Evolutionary conservation across 805 yeast species (phyloP), one percentile per base, ranked within the genome.

Genomic region (Saturnispora quitensis): DNA sequence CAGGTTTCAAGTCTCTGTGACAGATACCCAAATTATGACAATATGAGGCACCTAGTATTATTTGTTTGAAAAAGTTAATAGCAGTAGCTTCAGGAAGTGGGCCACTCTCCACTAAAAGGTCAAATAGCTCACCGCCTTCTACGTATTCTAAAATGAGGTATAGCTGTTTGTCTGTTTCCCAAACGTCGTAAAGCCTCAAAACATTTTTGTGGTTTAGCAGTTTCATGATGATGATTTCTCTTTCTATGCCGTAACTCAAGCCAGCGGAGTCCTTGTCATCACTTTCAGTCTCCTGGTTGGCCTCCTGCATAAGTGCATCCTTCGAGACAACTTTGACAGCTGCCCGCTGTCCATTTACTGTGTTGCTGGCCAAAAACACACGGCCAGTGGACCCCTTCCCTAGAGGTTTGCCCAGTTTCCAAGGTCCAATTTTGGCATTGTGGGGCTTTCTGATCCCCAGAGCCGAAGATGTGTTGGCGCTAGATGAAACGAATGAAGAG

Each of bases 311-410:
- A 61, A 86, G 78, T 54, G 82, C 75, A 31, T 90, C 75, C 62
- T 93, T 93, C 31, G 98, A 95, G 12, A 93, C 96, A 56, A 93
- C 89, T 68, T 93, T 93, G 48, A 93, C 96, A 1, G 99, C 99
- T 3, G 99, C 98, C 53, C 89, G 77, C 68, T 89, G 84, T 47
- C 93, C 93, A 1, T 93, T 84, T 50, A 78, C 77, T 43, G 82
- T 77, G 65, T 93, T 95, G 59, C 89, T 84, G 15, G 99, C 98
- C 51, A 93, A 74, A 54, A 96, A 74, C 17, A 93, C 99, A 55
- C 97, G 78, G 24, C 99, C 98, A 1, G 97, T 88, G 13, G 96
- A 86, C n/a, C 99, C 99, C 53, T 95, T 77, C 24, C 99, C 99
- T 48, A 93, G 72, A 2, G 99, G 93, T 58, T 91, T 78, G 28